These are phyloP conservation scores for Coemansia sp. DNA, from an alignment of 192 early-diverging fungal species.

Conservation along the genomic window DNA sequence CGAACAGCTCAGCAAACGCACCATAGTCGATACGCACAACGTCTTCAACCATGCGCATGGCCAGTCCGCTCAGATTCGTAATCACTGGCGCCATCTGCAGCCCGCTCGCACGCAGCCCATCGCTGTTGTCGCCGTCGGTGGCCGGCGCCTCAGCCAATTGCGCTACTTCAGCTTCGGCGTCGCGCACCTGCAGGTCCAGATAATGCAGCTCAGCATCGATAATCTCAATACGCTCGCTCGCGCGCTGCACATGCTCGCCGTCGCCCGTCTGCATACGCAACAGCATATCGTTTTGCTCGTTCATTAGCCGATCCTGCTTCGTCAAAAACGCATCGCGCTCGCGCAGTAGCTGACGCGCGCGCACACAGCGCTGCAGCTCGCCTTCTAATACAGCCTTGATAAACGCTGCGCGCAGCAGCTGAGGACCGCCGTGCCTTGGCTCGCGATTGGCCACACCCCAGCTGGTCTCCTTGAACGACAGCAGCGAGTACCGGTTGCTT, in stretches of 20 bases:
- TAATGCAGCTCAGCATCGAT: slow-evolving; percentile 53
- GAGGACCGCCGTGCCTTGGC: slow-evolving; percentile 17
- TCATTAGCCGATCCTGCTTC: slow-evolving; percentile 48
- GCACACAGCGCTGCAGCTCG: slow-evolving; percentile 49
- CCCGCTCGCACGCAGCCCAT: slow-evolving; percentile 13
- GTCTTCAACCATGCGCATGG: slow-evolving; percentile 56
- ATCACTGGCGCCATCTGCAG: slow-evolving; percentile 22
- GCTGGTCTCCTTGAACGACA: slow-evolving; percentile 41
- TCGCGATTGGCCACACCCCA: slow-evolving; percentile 35
- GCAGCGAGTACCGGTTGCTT: slow-evolving; percentile 41
- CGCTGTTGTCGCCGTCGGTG: background rate
- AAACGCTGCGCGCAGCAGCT: slow-evolving; percentile 47
- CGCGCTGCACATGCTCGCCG: slow-evolving; percentile 16
- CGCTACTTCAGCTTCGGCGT: slow-evolving; percentile 47
- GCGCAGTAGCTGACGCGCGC: slow-evolving; percentile 42
- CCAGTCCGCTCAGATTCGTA: slow-evolving; percentile 52
- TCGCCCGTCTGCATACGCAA: slow-evolving; percentile 30
- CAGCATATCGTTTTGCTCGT: slow-evolving; percentile 46
- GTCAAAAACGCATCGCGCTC: slow-evolving; percentile 44
- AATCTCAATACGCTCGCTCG: slow-evolving; percentile 29
- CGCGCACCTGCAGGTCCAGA: slow-evolving; percentile 52
- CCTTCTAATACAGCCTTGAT: slow-evolving; percentile 42
- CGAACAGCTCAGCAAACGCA: slow-evolving; percentile 41
- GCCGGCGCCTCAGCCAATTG: slow-evolving; percentile 25
- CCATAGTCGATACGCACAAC: slow-evolving; percentile 51